Percentiles rank a stretch among this genome's conserved stretches.
phyloP scores from a whole-genome alignment of 2,329 filamentous ascomycete genomes.

The Albifimbria verrucaria region DNA sequence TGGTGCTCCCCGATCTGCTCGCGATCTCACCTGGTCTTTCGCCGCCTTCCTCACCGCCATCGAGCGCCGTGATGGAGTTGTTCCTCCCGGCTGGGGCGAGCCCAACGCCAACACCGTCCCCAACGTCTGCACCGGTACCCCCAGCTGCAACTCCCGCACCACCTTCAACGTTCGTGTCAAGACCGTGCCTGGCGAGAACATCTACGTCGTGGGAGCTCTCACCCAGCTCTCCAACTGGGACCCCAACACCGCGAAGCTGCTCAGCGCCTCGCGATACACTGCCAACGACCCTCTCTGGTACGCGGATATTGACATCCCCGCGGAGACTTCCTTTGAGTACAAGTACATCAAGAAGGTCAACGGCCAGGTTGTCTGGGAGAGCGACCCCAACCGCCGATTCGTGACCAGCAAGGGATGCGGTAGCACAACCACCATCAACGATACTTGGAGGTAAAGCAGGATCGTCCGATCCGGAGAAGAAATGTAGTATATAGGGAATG shows the following conservation, averaged over 20 bases:
- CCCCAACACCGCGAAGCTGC: conserved; percentile 38
- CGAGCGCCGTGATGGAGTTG: conserved; percentile 48
- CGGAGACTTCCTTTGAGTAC: conserved; percentile 53
- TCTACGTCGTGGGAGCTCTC: conserved; percentile 21
- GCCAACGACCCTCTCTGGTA: conserved; percentile 53
- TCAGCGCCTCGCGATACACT: conserved; percentile 54
- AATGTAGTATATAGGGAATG: not conserved
- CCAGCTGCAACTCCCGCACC: conserved; percentile 19
- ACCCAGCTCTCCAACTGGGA: conserved; percentile 37
- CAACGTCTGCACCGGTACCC: conserved; percentile 13
- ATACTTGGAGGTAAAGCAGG: not conserved
- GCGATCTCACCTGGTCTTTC: conserved; percentile 71
- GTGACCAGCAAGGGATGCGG: conserved; percentile 13
- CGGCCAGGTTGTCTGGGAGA: conserved; percentile 56
- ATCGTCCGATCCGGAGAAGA: not conserved
- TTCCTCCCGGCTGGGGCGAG: conserved; percentile 52
- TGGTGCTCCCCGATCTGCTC: conserved; percentile 55
- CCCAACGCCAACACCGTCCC: conserved; percentile 14
- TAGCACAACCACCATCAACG: conserved; percentile 1
- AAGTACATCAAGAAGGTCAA: conserved; percentile 59
- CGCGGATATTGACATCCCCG: conserved; percentile 44
- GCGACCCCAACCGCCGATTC: conserved; percentile 41
- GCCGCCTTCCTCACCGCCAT: conserved; percentile 61
- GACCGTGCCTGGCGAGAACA: conserved; percentile 11
- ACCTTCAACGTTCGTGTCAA: conserved; percentile 15